Conservation (phyloP, 2,329 filamentous ascomycete species). For the Nemania abortiva region DNA sequence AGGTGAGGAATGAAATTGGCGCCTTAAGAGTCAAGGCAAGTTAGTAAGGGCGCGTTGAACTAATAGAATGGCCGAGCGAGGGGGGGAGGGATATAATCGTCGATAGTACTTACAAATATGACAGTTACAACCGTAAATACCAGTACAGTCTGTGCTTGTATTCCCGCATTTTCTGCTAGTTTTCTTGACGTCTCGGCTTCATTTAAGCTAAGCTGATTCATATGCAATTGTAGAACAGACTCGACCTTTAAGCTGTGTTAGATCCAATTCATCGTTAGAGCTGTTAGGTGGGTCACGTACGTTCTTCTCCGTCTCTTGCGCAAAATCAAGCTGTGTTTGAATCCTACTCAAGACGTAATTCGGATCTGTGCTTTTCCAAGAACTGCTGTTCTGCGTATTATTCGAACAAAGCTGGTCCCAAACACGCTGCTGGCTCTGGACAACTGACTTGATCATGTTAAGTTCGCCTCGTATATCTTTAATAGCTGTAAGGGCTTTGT, state of each 20-base stretch:
- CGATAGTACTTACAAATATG: constrained; percentile 10
- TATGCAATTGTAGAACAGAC: background rate
- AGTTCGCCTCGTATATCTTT: constrained; percentile 1
- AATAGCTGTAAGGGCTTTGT: background rate
- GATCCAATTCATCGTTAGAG: background rate
- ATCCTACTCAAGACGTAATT: background rate
- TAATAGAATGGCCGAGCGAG: background rate
- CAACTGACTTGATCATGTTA: background rate
- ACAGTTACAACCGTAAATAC: constrained; percentile 13
- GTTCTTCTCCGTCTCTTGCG: background rate
- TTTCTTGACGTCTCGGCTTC: no score
- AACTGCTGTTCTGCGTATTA: background rate
- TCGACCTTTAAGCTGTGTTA: background rate
- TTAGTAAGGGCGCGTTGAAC: background rate
- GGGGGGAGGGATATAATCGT: background rate
- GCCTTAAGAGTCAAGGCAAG: background rate
- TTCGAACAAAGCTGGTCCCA: constrained; percentile 2
- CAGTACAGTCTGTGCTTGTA: background rate
- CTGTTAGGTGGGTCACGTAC: background rate
- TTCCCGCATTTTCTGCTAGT: background rate
- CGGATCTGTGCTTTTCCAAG: background rate
- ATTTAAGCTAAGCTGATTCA: background rate
- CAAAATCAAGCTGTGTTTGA: background rate
- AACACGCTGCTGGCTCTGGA: background rate
- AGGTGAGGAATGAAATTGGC: constrained; percentile 6